phyloP scores from a whole-genome alignment of 2,329 filamentous ascomycete genomes.

The Penicillium sp. region DNA sequence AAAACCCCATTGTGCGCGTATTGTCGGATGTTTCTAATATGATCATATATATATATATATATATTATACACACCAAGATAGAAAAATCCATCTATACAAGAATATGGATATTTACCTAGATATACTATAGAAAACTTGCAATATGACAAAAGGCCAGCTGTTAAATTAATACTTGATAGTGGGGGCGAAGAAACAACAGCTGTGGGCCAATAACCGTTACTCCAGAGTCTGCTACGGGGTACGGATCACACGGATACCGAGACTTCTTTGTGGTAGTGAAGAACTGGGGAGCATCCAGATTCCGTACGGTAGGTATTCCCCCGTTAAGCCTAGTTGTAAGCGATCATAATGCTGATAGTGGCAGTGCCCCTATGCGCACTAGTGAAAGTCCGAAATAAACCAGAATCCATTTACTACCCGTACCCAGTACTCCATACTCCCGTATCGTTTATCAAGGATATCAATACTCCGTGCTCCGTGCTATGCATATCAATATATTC shows the following conservation, averaged over 20 bases:
- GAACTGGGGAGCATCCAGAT: slow-evolving; percentile 1
- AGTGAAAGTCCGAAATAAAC: neutral
- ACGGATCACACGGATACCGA: slow-evolving; percentile 2
- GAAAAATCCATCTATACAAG: neutral
- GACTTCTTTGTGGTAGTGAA: neutral
- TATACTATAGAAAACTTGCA: too few species aligned
- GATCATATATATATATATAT: neutral
- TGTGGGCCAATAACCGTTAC: slow-evolving; percentile 10
- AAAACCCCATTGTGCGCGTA: too few species aligned
- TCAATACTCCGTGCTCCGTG: neutral
- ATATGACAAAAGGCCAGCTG: neutral
- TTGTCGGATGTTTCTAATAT: neutral
- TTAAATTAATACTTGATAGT: neutral
- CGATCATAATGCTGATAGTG: slow-evolving; percentile 1
- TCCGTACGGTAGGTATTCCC: neutral
- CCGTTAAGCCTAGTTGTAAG: neutral
- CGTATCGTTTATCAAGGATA: neutral
- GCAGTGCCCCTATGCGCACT: neutral
- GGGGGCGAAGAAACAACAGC: neutral
- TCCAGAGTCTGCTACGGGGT: slow-evolving; percentile 3
- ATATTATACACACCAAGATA: too few species aligned
- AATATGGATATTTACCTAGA: too few species aligned
- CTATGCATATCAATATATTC: neutral
- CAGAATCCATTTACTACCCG: neutral
- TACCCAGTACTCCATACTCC: too few species aligned